Base-by-base conservation (phyloP, 768 basidiomycete genomes). In the Tylopilus rubrobrunneus region DNA sequence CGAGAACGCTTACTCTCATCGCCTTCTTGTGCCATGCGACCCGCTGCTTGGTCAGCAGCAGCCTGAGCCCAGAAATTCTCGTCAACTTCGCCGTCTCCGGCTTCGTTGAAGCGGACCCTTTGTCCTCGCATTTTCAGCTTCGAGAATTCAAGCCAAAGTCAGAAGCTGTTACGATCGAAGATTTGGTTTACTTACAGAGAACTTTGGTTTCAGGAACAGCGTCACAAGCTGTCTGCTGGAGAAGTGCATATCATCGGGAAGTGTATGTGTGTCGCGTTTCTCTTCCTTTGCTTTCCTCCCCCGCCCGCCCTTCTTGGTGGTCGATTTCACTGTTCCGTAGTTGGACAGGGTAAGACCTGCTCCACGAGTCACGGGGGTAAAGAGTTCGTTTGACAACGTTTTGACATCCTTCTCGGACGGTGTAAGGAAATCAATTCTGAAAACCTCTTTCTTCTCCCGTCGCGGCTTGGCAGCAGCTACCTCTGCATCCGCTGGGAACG, bases 211-310 rank as follows among this genome's bases (percentile, higher is more conserved):
- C 65, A 97, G 70, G 78, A 98, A 99, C 47, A 99, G 71, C 7
- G 93, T 87, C 19, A 99, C 82, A 12, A 99, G 78, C 62, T 97
- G 90, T 58, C 85, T 77, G 65, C 87, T 92, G 28, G 89, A 89
- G 70, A 99, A 99, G 69, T 98, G 95, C 88, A 96, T 95, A 67
- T 99, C 97, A 62, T 98, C 94, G 1, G 97, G 97, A 42, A 98
- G 74, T 8, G 83, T 79, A 60, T 91, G 86, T 47, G 87, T 83
- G 55, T 86, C 83, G 25, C 82, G 79, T 66, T 85, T 89, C 64
- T 85, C 85, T 51, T 77, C 74, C 43, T 71, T 74, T 27, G 64
- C 66, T 57, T 74, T 83, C 69, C 73, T 84, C 56, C 76, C 76
- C 28, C 75, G 73, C 56, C 69, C 71, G 40, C 74, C 69, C 69